These are phyloP conservation scores for Hamigera avellanea DNA, from an alignment of 495 filamentous ascomycete species.

Conservation along the genomic window DNA sequence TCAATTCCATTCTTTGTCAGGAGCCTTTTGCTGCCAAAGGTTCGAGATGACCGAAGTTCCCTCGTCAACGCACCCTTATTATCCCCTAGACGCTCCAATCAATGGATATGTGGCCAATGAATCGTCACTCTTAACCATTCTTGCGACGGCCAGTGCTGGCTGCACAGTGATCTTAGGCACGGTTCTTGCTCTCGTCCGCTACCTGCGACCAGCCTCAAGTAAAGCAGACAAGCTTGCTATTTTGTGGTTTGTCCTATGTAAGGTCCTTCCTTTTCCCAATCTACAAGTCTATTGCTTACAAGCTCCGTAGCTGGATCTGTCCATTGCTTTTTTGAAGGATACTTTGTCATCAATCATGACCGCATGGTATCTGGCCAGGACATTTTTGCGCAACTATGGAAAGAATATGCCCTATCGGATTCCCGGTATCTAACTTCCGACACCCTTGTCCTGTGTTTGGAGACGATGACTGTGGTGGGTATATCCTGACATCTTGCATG, in stretches of 20 bases:
- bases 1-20: no score
- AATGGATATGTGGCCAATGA: constrained; percentile 51
- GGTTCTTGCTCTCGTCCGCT: constrained; percentile 35
- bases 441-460: constrained; percentile 72
- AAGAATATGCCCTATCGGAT: constrained; percentile 77
- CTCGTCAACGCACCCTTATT: constrained; percentile 51
- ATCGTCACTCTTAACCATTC: constrained; percentile 39
- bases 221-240: constrained; percentile 42
- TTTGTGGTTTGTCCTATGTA: constrained; percentile 58
- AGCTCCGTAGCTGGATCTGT: constrained; percentile 45
- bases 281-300: neutral
- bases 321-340: constrained; percentile 81
- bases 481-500: neutral
- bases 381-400: constrained; percentile 74
- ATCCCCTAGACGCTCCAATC: constrained; percentile 51
- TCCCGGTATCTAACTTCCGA: constrained; percentile 73
- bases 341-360: constrained; percentile 58
- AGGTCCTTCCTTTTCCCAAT: constrained; percentile 11
- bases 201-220: constrained; percentile 33
- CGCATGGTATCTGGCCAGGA: constrained; percentile 46
- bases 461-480: constrained; percentile 68
- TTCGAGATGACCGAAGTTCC: neutral
- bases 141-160: constrained; percentile 39
- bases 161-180: constrained; percentile 39
- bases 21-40: no score